Evolutionary conservation across 129 eudicot species (phyloP), one percentile per base, ranked within the genome.

Genomic region (Logfia minima): DNA sequence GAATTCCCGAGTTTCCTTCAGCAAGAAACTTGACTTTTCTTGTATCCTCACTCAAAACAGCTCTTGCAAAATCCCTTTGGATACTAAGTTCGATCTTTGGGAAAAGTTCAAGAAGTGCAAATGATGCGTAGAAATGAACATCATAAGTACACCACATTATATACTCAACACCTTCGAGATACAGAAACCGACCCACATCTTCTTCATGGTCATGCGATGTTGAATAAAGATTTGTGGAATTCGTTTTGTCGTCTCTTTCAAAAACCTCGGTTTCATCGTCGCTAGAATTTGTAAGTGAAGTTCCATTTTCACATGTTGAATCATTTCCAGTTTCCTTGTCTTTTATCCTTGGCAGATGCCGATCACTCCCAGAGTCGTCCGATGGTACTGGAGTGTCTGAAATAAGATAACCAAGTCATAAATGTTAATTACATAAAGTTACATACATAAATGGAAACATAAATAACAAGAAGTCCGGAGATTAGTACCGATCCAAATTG

Each of bases 141-240:
- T 93, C 98, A 65, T 93, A 93, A 39, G 98, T 93, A 81, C 98
- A 93, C 98, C 98, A 93, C 98, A 93, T 93, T 18, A 93, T 89
- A 74, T 93, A 93, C 84, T 93, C 98, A 39, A 93, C 96, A 32
- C 98, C 98, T 79, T 93, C 98, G 21, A 93, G 85, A 70, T 93
- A 93, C 6, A 93, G 83, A 75, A 93, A 93, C 61, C 86, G 84
- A 52, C 98, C 98, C 28, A 87, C 97, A 73, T 95, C 96, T 55
- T 94, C 92, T 17, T 55, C 74, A 34, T 78, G 86, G 23, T 85
- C 78, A 19, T 45, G 63, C 10, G 84, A 56, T 22, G 14, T 78
- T 19, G 75, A 62, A 53, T 1, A 31, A 39, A 23, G 56, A 74
- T 70, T 39, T 66, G 66, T 29, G n/a, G 78, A 82, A 72, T 8